These are phyloP conservation scores for Triticum dicoccoides DNA, from an alignment of 176 grass and related monocot species.

Conservation along the genomic window DNA sequence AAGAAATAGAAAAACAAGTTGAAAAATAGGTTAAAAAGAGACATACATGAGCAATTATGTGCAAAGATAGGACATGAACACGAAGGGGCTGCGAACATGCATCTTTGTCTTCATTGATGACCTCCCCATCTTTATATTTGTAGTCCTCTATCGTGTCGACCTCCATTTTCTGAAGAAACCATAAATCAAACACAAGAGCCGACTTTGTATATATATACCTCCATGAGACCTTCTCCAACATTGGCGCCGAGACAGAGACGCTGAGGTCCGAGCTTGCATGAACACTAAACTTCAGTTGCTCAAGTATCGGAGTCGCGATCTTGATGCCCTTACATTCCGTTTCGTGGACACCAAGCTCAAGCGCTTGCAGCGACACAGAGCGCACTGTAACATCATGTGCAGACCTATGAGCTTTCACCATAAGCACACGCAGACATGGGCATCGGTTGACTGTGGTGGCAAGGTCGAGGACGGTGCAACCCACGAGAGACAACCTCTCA, in stretches of 20 bases:
- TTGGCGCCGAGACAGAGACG: neutral
- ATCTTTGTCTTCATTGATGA: neutral
- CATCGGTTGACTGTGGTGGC: neutral
- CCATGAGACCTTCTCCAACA: neutral
- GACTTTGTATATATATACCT: neutral
- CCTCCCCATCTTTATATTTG: neutral
- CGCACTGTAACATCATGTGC: neutral
- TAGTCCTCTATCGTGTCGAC: neutral
- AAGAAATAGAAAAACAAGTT: too few relatives aligned
- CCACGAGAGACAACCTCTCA: neutral
- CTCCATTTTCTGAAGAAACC: neutral
- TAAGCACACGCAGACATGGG: neutral
- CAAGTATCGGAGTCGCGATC: neutral
- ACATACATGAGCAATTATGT: neutral
- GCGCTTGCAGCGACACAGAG: neutral
- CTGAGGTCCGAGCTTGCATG: neutral
- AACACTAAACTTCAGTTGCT: neutral
- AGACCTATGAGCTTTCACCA: neutral
- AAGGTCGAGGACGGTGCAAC: neutral
- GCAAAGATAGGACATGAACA: neutral
- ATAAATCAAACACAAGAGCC: neutral
- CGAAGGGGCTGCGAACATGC: neutral
- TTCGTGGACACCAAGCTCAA: neutral
- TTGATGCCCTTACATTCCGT: neutral
- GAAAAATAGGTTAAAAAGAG: neutral